Evolutionary conservation across 352 stramenopile genomes (phyloP).

Genomic region (Pythium sp.): DNA sequence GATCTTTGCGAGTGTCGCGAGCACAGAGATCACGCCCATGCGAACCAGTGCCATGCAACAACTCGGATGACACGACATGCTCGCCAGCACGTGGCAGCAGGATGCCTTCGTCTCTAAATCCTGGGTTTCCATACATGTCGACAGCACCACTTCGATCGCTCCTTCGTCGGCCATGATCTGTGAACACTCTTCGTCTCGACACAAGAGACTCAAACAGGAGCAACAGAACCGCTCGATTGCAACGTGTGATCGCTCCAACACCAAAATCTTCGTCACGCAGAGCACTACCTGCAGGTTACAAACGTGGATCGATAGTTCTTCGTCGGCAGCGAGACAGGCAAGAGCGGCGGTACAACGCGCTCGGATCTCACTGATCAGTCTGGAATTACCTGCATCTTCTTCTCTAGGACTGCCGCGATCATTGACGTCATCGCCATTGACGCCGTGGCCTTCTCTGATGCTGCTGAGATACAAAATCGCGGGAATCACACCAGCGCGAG

Average conservation of each 20-base stretch:
- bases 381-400: background rate
- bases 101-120: constrained; percentile 69
- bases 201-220: constrained; percentile 68
- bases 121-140: constrained; percentile 55
- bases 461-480: constrained; percentile 57
- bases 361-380: constrained; percentile 45
- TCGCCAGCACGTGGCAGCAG: constrained; percentile 74
- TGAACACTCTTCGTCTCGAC: constrained; percentile 61
- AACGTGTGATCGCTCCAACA: constrained; percentile 44
- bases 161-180: constrained; percentile 49
- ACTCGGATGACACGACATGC: constrained; percentile 63
- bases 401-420: constrained; percentile 4
- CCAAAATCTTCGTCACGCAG: constrained; percentile 53
- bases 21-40: constrained; percentile 48
- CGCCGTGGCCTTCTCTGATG: background rate
- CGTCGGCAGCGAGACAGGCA: constrained; percentile 54
- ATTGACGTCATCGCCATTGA: constrained; percentile 8
- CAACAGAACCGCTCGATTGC: constrained; percentile 70
- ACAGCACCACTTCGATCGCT: constrained; percentile 50
- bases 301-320: constrained; percentile 29
- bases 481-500: constrained; percentile 48
- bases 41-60: constrained; percentile 53
- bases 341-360: constrained; percentile 63
- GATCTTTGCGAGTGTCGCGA: constrained; percentile 54
- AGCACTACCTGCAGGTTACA: constrained; percentile 52